phyloP scores from a whole-genome alignment of 805 yeast genomes.

The Wickerhamiella allomyrinae region DNA sequence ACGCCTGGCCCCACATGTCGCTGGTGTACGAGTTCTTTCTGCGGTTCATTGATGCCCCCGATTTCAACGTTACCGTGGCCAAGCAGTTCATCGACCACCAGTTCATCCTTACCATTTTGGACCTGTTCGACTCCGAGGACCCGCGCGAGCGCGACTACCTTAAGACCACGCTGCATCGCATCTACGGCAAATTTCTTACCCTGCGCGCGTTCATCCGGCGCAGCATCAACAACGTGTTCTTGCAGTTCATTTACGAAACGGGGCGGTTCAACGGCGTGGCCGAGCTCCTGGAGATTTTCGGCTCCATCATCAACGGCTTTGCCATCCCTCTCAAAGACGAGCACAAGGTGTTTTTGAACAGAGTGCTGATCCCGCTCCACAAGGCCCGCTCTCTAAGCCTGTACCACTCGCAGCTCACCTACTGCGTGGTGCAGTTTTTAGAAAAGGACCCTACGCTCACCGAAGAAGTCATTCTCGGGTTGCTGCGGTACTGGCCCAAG shows the following conservation, averaged over 20 bases:
- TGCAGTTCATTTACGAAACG: slow-evolving; percentile 89
- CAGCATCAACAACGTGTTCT: slow-evolving; percentile 78
- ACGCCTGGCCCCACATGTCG: slow-evolving; percentile 99
- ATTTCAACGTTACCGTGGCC: slow-evolving; percentile 84
- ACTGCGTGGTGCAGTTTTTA: slow-evolving; percentile 89
- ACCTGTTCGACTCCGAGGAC: slow-evolving; percentile 90
- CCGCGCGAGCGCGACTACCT: slow-evolving; percentile 91
- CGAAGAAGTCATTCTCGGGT: slow-evolving; percentile 91
- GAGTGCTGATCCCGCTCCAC: slow-evolving; percentile 84
- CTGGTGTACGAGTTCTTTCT: slow-evolving; percentile 87
- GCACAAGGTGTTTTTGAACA: slow-evolving; percentile 76
- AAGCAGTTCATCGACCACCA: slow-evolving; percentile 88
- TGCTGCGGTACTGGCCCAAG: slow-evolving; percentile 93
- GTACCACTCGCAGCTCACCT: slow-evolving; percentile 93
- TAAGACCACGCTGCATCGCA: slow-evolving; percentile 88
- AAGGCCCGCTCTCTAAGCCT: slow-evolving; percentile 77
- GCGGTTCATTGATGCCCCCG: slow-evolving; percentile 85
- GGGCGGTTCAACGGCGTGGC: slow-evolving; percentile 93
- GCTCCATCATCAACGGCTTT: slow-evolving; percentile 93
- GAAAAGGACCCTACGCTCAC: slow-evolving; percentile 88
- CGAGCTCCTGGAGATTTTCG: slow-evolving; percentile 85
- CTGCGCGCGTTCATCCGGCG: slow-evolving; percentile 83
- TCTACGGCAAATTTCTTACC: slow-evolving; percentile 86
- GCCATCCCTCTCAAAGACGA: slow-evolving; percentile 95
- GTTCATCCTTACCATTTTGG: slow-evolving; percentile 67